phyloP scores from a whole-genome alignment of 805 yeast genomes.

The Yamadazyma insecticola region DNA sequence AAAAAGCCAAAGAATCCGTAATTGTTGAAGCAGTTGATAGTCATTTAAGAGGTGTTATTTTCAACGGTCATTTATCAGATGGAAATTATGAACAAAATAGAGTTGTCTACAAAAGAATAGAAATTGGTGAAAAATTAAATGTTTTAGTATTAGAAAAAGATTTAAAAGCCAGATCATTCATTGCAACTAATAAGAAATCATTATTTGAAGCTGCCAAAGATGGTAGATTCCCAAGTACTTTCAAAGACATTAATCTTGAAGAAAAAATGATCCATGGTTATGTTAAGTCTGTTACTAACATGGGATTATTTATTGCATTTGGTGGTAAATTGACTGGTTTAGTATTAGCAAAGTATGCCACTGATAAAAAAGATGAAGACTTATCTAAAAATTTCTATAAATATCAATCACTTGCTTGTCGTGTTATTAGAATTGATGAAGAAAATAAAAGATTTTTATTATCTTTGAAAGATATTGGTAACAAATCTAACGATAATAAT shows the following conservation, averaged over 20 bases:
- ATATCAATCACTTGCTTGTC: conserved; percentile 69
- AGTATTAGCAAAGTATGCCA: conserved; percentile 69
- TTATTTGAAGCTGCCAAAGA: conserved; percentile 60
- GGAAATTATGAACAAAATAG: conserved; percentile 71
- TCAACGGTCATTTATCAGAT: conserved; percentile 73
- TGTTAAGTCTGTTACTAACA: conserved; percentile 69
- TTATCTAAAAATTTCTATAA: conserved; percentile 50
- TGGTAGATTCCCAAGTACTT: conserved; percentile 51
- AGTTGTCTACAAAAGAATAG: conserved; percentile 54
- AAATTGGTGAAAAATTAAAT: conserved; percentile 58
- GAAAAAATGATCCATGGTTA: conserved; percentile 58
- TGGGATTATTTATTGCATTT: conserved; percentile 81
- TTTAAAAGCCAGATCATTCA: conserved; percentile 53
- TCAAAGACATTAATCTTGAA: conserved; percentile 50
- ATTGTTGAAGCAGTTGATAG: conserved; percentile 57
- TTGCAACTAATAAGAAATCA: conserved; percentile 60
- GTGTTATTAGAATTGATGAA: conserved; percentile 63
- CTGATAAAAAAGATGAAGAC: conserved; percentile 47
- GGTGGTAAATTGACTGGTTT: conserved; percentile 79
- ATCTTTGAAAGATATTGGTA: conserved; percentile 46
- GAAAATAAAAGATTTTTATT: conserved; percentile 68
- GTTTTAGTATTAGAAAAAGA: conserved; percentile 69
- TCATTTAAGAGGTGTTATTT: conserved; percentile 62
- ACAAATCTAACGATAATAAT: conserved; percentile 17
- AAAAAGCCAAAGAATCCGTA: conserved; percentile 70